Conservation (phyloP, 257 asterid species). For the Plantago elongata region DNA sequence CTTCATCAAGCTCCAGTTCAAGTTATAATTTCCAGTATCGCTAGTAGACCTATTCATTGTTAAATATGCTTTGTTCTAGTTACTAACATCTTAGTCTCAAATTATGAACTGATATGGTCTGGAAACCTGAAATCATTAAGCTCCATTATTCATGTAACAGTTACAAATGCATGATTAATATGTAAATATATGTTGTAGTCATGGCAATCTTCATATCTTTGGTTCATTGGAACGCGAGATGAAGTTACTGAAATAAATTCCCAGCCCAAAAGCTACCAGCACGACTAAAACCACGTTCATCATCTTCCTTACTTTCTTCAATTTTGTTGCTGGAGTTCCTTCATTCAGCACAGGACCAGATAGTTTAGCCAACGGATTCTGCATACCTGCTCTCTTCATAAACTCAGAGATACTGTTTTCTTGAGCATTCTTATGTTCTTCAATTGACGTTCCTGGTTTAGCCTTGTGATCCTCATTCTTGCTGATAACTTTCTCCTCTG, state of each 20-base stretch:
- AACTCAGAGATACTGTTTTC: background rate
- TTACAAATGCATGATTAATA: constrained; percentile 10
- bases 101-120: background rate
- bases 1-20: too few relatives aligned
- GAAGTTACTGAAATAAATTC: constrained; percentile 30
- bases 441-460: background rate
- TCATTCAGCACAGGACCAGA: constrained; percentile 20
- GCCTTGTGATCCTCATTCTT: constrained; percentile 7
- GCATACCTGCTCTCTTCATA: constrained; percentile 4
- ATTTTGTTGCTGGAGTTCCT: constrained; percentile 25
- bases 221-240: constrained; percentile 23
- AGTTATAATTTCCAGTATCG: too few relatives aligned
- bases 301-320: constrained; percentile 42
- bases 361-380: constrained; percentile 3
- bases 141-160: constrained; percentile 26
- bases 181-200: background rate
- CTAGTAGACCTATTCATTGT: too few relatives aligned
- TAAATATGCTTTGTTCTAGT: too few relatives aligned
- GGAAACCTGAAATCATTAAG: background rate
- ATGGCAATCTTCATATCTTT: constrained; percentile 18
- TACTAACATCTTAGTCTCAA: background rate
- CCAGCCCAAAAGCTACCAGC: constrained; percentile 42
- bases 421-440: constrained; percentile 1
- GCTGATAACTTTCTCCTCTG: constrained; percentile 16
- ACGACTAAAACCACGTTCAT: constrained; percentile 25